Conservation (phyloP, 768 basidiomycete species). For the Brasilioporus rufonigricans region DNA sequence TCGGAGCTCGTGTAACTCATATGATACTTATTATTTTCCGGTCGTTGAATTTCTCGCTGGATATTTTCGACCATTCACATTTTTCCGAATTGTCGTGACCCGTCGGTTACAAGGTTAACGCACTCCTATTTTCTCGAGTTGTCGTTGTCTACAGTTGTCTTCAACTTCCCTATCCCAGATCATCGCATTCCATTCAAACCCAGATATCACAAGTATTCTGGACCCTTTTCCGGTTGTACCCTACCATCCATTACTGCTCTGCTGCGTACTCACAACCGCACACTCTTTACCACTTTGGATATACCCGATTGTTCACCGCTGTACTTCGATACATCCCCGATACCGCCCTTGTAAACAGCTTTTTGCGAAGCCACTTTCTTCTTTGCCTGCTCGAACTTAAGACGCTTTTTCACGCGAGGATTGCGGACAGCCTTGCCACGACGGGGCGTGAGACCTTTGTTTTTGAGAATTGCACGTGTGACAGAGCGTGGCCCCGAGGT, state of each 20-base stretch:
- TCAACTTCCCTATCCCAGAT: conserved; percentile 5
- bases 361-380: conserved; percentile 88
- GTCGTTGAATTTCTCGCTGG: conserved; percentile 10
- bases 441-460: conserved; percentile 90
- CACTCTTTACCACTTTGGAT: conserved; percentile 84
- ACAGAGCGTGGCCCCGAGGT: conserved; percentile 79
- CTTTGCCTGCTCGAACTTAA: conserved; percentile 92
- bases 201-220: conserved; percentile 13
- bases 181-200: conserved; percentile 9
- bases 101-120: conserved; percentile 4
- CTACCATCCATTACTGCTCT: conserved; percentile 2
- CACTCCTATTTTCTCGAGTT: conserved; percentile 20
- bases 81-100: conserved; percentile 1
- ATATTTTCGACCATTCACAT: conserved; percentile 9
- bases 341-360: conserved; percentile 89
- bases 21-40: conserved; percentile 23
- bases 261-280: conserved; percentile 48
- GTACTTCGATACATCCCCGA: conserved; percentile 71
- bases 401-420: conserved; percentile 95
- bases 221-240: conserved; percentile 11
- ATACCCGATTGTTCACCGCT: conserved; percentile 94
- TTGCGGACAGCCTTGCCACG: conserved; percentile 90
- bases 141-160: background rate
- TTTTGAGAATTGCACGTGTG: conserved; percentile 88
- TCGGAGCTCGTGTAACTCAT: conserved; percentile 21